Base-by-base conservation (phyloP, 345 rosid species). In the Noccaea bulbosa region DNA sequence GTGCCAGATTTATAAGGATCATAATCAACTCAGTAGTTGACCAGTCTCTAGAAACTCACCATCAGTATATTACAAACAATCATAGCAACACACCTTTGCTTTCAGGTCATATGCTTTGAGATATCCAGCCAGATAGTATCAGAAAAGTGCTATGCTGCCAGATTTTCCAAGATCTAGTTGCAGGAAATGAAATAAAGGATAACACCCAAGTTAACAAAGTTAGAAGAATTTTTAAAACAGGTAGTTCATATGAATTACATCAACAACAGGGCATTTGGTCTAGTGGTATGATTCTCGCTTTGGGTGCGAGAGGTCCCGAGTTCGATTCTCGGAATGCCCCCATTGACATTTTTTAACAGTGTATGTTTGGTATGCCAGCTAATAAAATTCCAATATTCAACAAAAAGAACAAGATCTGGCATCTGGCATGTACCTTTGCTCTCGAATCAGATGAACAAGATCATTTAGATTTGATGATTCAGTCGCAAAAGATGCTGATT, bases 301-400 rank as follows among this genome's bases (percentile, higher is more conserved):
- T 37, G 24, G 45, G 50, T 41, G 15, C 15, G 24, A 38, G 6
- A 38, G 27, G 44, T 37, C 45, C 90, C 90, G 85, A 84, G 89
- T 88, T 86, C 85, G 65, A 90, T 88, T 88, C 89, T 88, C 86
- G 91, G 88, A 59, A 49, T 70, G 51, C 74, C 74, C 45, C 61
- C 27, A 6, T 61, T 59, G 59, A 52, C 39, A n/a, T 71, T 71
- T 71, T 51, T 69, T 10, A 8, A 49, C 61, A 70, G 15, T 41
- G 15, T 40, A 10, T 49, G 35, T 71, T 61, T 7, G 16, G n/a
- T n/a, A n/a, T n/a, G n/a, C n/a, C n/a, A n/a, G n/a, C n/a, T n/a
- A n/a, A n/a, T 41, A 34, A 61, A 51, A 16, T 41, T 20, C 46
- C n/a, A 34, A 62, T 47, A 50, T 65, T 20, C 35, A 65, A 57